phyloP scores from a whole-genome alignment of 2,329 filamentous ascomycete genomes.

The Sphaerulina populicola region DNA sequence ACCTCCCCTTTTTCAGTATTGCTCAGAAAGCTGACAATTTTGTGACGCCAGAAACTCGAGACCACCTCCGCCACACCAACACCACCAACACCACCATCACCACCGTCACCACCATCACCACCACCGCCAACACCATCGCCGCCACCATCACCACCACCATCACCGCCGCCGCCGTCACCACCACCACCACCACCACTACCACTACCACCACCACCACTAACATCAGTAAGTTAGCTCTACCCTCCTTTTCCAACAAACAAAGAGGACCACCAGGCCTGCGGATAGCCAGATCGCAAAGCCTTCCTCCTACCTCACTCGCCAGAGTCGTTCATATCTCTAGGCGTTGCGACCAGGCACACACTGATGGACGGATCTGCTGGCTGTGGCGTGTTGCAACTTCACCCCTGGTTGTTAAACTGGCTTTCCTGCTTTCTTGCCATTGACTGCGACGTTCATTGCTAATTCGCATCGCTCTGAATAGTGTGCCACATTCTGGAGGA shows the following conservation, averaged over 20 bases:
- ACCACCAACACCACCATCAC: too few relatives aligned
- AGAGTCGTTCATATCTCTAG: not conserved
- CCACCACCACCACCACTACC: too few relatives aligned
- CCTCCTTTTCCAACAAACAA: not conserved
- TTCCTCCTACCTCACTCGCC: not conserved
- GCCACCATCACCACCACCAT: too few relatives aligned
- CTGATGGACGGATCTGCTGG: not conserved
- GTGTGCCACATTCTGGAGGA: not conserved
- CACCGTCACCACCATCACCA: not conserved
- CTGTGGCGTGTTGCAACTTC: not conserved
- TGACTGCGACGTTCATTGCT: not conserved
- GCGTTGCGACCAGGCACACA: not conserved
- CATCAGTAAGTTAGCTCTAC: not conserved
- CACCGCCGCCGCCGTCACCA: not conserved
- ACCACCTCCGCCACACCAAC: too few relatives aligned
- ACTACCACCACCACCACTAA: not conserved
- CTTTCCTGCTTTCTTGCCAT: not conserved
- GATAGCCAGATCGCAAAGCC: not conserved
- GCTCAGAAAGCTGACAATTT: too few relatives aligned
- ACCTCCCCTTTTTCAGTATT: not conserved
- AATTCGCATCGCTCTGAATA: not conserved
- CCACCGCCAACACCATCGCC: not conserved
- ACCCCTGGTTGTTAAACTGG: not conserved
- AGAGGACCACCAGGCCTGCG: slow-evolving; percentile 5
- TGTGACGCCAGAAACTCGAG: too few relatives aligned